These are phyloP conservation scores for Talaromyces piceae DNA, from an alignment of 2,329 filamentous ascomycete genomes.

Conservation along the genomic window DNA sequence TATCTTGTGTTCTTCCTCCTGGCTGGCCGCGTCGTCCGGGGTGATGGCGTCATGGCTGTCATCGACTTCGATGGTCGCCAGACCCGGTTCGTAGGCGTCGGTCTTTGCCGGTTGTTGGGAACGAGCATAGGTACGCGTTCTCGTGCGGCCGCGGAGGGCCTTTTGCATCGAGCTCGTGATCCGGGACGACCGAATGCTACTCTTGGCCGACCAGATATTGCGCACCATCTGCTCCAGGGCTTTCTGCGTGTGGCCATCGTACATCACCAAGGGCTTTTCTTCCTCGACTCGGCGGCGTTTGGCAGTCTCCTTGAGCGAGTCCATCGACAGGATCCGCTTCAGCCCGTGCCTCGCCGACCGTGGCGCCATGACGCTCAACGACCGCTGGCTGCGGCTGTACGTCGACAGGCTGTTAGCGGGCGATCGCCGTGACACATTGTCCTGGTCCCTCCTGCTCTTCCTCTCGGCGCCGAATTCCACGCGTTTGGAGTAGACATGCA, in stretches of 20 bases:
- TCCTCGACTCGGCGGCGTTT: slow-evolving; percentile 4
- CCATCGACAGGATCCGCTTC: slow-evolving; percentile 9
- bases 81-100: not conserved
- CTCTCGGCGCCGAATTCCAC: slow-evolving; percentile 11
- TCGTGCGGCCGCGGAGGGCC: slow-evolving; percentile 6
- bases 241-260: slow-evolving; percentile 12
- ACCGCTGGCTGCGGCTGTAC: not conserved
- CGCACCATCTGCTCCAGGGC: slow-evolving; percentile 11
- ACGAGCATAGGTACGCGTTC: not conserved
- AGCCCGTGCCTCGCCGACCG: not conserved
- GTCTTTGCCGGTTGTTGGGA: not conserved
- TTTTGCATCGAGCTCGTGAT: slow-evolving; percentile 4
- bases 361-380: not conserved
- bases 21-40: not conserved
- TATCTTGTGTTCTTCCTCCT: not conserved
- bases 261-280: not conserved
- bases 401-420: not conserved
- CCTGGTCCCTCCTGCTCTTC: not conserved
- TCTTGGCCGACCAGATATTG: slow-evolving; percentile 11
- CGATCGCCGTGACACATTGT: not conserved
- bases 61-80: slow-evolving; percentile 8
- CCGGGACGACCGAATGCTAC: slow-evolving; percentile 9
- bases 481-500: slow-evolving; percentile 9
- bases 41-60: not conserved
- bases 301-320: not conserved